Evolutionary conservation across 2,329 filamentous ascomycete genomes (phyloP), one percentile per base, ranked within the genome.

Genomic region (Ceratocystis diversiconidia): DNA sequence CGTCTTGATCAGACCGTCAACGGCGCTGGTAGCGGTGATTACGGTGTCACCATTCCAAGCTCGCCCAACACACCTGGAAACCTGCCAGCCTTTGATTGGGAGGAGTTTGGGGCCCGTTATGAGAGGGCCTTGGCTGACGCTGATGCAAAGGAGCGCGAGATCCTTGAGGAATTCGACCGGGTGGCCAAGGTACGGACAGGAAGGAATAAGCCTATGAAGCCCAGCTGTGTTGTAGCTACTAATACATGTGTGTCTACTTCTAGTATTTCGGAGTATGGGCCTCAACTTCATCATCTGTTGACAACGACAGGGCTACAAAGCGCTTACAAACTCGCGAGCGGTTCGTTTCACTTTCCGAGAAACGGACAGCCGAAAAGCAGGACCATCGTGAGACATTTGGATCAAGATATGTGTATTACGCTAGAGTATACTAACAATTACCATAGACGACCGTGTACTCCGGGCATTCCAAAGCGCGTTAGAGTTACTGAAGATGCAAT

Each of bases 201-300:
- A 10, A 52, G 19, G 5, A 25, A 5, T 2, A 52, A 2, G 19
- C 48, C 22, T 19, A 7, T 7, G 30, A 32, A 32, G 30, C 30
- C 30, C 30, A 32, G 30, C 5, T 32, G 22, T 12, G n/a, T 25
- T 19, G n/a, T 43, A 59, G 3, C 30, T 62, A n/a, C 22, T 66
- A 59, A 55, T 62, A 61, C 62, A 6, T 8, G 25, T 30, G 28
- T 25, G 7, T 57, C 1, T 41, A 15, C 36, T 41, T 50, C 30
- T 69, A 95, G 90, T 88, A 88, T 73, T 95, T 95, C 73, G 81
- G 81, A 66, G 77, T 85, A 44, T 96, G 92, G 91, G 88, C 89
- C 28, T 80, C 86, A 22, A 84, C 88, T 12, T 87, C 88, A 0
- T 81, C 85, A 41, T 76, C 79, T 10, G 85, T 89, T 68, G 92